Percentiles rank a stretch among this genome's conserved stretches.
Conservation (phyloP, 768 basidiomycete species). For the Mrakia gelida region DNA sequence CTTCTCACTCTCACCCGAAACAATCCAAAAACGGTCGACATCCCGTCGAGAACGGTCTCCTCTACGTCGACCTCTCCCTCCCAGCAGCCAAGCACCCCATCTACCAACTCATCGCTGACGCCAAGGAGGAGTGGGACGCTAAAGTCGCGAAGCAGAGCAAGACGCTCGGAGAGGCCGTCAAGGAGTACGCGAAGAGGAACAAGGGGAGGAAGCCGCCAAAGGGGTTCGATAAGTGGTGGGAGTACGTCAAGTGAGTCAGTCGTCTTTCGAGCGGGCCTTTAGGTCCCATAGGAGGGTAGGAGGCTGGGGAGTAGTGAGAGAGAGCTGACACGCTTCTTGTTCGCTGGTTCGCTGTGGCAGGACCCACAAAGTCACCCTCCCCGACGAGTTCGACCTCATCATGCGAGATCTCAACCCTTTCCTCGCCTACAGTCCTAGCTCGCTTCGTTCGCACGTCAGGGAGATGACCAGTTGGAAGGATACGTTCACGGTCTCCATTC, state of each 20-base stretch:
- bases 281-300: too few relatives aligned
- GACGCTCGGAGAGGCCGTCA: slow-evolving; percentile 38
- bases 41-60: slow-evolving; percentile 36
- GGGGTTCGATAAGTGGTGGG: slow-evolving; percentile 45
- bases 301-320: too few relatives aligned
- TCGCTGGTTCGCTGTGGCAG: slow-evolving; percentile 23
- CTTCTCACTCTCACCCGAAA: not conserved
- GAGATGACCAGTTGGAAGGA: slow-evolving; percentile 18
- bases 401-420: slow-evolving; percentile 38
- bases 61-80: slow-evolving; percentile 39
- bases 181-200: slow-evolving; percentile 40
- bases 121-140: slow-evolving; percentile 38
- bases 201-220: slow-evolving; percentile 37
- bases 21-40: slow-evolving; percentile 9
- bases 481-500: slow-evolving; percentile 20
- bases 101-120: slow-evolving; percentile 41
- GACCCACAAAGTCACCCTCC: slow-evolving; percentile 39
- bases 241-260: slow-evolving; percentile 40
- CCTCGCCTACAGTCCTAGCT: slow-evolving; percentile 38
- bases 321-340: too few relatives aligned
- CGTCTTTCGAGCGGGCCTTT: not conserved
- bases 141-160: slow-evolving; percentile 38
- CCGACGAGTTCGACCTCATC: slow-evolving; percentile 42
- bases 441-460: slow-evolving; percentile 34
- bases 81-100: slow-evolving; percentile 40